Evolutionary conservation across 345 rosid genomes (phyloP).

Genomic region (Citropsis articulata): DNA sequence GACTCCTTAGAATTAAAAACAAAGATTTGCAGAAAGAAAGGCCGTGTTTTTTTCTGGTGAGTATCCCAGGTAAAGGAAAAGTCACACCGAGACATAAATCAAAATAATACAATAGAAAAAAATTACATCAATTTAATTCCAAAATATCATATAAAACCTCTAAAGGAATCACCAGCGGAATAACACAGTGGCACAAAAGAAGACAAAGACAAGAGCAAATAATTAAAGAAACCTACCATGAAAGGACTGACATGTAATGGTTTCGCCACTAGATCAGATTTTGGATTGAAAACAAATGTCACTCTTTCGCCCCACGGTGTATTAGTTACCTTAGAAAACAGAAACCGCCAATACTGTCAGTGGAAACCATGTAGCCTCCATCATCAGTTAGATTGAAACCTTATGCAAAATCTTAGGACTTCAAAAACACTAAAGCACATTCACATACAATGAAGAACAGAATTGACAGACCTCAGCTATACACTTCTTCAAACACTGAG

Average conservation of each 20-base stretch:
- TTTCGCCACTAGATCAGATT: conserved; percentile 81
- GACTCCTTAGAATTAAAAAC: neutral
- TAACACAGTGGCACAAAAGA: neutral
- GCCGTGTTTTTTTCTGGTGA: neutral
- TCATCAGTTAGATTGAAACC: neutral
- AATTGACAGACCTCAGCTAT: conserved; percentile 66
- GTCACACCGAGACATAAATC: neutral
- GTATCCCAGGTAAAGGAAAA: neutral
- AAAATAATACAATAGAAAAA: neutral
- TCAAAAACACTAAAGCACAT: neutral
- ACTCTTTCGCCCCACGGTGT: conserved; percentile 97
- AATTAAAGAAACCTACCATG: conserved; percentile 51
- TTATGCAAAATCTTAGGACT: neutral
- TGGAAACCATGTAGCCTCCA: neutral
- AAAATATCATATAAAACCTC: neutral
- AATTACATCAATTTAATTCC: neutral
- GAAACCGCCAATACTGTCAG: conserved; percentile 10
- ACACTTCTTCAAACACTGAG: conserved; percentile 54
- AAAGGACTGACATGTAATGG: conserved; percentile 95
- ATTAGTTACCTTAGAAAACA: conserved; percentile 69
- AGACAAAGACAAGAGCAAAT: neutral
- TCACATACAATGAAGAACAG: neutral
- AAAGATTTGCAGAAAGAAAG: neutral
- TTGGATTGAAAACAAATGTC: conserved; percentile 68
- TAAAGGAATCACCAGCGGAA: neutral